These are phyloP conservation scores for Penicillium glabrum DNA, from an alignment of 2,329 filamentous ascomycete genomes.

Conservation along the genomic window DNA sequence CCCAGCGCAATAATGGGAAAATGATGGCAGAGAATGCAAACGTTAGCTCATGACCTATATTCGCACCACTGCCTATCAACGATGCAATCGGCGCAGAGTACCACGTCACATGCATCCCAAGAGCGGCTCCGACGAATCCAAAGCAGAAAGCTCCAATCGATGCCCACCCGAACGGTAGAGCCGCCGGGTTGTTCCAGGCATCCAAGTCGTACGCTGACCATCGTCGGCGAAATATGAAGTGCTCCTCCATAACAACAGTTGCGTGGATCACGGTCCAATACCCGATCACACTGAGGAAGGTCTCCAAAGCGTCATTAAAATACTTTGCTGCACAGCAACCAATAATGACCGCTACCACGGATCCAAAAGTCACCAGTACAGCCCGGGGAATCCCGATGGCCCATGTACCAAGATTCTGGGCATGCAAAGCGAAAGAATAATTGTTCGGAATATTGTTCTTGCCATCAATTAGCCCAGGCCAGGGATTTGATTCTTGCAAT, in stretches of 20 bases:
- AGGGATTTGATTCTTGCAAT: not conserved
- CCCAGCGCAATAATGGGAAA: conserved; percentile 31
- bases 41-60: conserved; percentile 37
- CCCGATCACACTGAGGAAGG: conserved; percentile 50
- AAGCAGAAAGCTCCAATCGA: conserved; percentile 33
- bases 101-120: conserved; percentile 38
- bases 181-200: conserved; percentile 30
- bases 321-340: conserved; percentile 35
- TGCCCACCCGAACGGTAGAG: conserved; percentile 36
- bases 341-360: conserved; percentile 30
- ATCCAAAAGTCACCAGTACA: conserved; percentile 35
- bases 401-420: conserved; percentile 37
- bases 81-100: conserved; percentile 34
- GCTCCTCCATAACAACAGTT: conserved; percentile 35
- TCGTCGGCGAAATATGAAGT: conserved; percentile 34
- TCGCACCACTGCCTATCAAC: conserved; percentile 33
- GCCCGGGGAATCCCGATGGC: conserved; percentile 33
- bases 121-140: conserved; percentile 33
- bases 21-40: conserved; percentile 30
- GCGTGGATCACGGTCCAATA: conserved; percentile 50
- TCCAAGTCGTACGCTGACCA: conserved; percentile 36
- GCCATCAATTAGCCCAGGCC: not conserved
- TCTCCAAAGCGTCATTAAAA: conserved; percentile 40
- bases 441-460: conserved; percentile 41
- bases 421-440: conserved; percentile 38